phyloP scores from a whole-genome alignment of 2,329 filamentous ascomycete species.

The Meredithiella fracta region DNA sequence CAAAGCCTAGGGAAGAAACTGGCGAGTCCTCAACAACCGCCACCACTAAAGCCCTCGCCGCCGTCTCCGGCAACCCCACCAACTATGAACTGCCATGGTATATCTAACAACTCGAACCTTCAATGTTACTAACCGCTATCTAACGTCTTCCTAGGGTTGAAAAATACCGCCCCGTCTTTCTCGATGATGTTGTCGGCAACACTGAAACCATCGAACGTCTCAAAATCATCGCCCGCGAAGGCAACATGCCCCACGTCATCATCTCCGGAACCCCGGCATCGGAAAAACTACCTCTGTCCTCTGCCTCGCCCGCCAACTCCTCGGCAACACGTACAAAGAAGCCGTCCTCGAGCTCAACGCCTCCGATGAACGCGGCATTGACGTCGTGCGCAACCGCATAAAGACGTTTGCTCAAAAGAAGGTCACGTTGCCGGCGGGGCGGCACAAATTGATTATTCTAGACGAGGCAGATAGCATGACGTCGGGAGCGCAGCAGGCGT shows the following conservation, averaged over 20 bases:
- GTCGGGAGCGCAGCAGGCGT: constrained; percentile 82
- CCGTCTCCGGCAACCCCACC: constrained; percentile 32
- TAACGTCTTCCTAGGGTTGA: constrained; percentile 55
- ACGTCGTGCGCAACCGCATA: constrained; percentile 92
- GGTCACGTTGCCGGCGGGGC: constrained; percentile 75
- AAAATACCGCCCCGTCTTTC: constrained; percentile 87
- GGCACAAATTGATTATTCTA: constrained; percentile 92
- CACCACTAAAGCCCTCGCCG: constrained; percentile 37
- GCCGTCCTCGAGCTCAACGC: constrained; percentile 93
- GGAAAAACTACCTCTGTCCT: constrained; percentile 95
- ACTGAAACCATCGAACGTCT: constrained; percentile 92
- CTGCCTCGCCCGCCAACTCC: constrained; percentile 76
- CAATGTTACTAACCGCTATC: not conserved
- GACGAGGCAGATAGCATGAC: constrained; percentile 99
- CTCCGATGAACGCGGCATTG: constrained; percentile 90
- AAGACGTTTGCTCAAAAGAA: constrained; percentile 99
- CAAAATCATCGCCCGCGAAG: constrained; percentile 96
- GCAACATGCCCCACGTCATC: constrained; percentile 98
- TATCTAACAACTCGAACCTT: constrained; percentile 14
- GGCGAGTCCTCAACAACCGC: constrained; percentile 47
- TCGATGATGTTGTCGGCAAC: constrained; percentile 95
- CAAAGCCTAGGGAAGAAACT: constrained; percentile 30
- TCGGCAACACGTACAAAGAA: constrained; percentile 92
- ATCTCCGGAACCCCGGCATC: constrained; percentile 99
- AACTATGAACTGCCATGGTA: constrained; percentile 71